These are phyloP conservation scores for Tothia fuscella DNA, from an alignment of 2,329 filamentous ascomycete genomes.

Conservation along the genomic window DNA sequence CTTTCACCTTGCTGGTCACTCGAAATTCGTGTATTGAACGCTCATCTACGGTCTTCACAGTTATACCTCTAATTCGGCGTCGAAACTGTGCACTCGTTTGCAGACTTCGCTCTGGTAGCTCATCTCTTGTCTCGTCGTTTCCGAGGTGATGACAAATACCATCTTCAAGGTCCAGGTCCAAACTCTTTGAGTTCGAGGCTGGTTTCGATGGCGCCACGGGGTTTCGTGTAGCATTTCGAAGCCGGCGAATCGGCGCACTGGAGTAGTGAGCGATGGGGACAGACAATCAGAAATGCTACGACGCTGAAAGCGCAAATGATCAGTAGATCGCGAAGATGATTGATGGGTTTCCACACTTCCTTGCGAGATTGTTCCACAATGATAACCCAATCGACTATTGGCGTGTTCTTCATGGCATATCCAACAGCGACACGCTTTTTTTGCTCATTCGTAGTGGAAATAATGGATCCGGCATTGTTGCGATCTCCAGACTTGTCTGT, in stretches of 20 bases:
- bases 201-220: constrained; percentile 56
- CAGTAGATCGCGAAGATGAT: constrained; percentile 62
- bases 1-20: constrained; percentile 71
- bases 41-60: no score
- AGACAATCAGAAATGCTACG: constrained; percentile 58
- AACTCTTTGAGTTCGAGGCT: not conserved
- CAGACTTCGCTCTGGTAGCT: constrained; percentile 33
- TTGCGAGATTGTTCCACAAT: constrained; percentile 61
- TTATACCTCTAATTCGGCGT: no score
- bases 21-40: constrained; percentile 67
- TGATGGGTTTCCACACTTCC: constrained; percentile 68
- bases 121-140: constrained; percentile 22
- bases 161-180: no score
- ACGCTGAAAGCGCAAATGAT: constrained; percentile 78
- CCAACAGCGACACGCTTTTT: constrained; percentile 62
- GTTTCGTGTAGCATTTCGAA: constrained; percentile 64
- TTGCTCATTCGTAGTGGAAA: constrained; percentile 64
- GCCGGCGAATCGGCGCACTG: constrained; percentile 64
- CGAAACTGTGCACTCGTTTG: constrained; percentile 35
- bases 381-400: constrained; percentile 69
- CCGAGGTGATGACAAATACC: no score
- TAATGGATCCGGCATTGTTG: constrained; percentile 56
- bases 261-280: constrained; percentile 72
- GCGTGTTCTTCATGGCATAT: constrained; percentile 56
- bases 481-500: constrained; percentile 35